Percentiles rank a stretch among this genome's conserved stretches.
These are phyloP conservation scores for Podospora conica DNA, from an alignment of 495 filamentous ascomycete genomes.

Conservation along the genomic window DNA sequence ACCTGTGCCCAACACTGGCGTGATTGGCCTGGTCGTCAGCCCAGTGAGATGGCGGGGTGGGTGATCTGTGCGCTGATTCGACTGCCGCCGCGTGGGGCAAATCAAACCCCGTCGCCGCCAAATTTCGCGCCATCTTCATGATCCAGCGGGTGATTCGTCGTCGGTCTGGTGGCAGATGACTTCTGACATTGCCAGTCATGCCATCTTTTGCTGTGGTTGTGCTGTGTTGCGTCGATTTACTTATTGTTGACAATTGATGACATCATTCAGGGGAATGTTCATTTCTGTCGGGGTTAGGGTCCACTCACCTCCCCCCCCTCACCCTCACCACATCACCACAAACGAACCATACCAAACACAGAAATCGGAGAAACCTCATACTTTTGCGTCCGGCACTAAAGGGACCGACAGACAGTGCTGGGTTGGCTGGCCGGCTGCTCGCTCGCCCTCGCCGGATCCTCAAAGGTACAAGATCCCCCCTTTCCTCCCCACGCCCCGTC, in stretches of 20 bases:
- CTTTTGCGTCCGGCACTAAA: not conserved
- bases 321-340: not conserved
- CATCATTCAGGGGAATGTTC: not conserved
- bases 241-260: not conserved
- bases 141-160: conserved; percentile 1
- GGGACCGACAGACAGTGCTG: not conserved
- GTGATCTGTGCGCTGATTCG: conserved; percentile 15
- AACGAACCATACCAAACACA: not conserved
- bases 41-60: conserved; percentile 7
- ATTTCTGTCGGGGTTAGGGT: not conserved
- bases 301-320: not conserved
- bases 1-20: not conserved
- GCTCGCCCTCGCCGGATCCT: not conserved
- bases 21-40: conserved; percentile 6
- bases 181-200: not conserved
- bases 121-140: not conserved
- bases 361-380: not conserved
- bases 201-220: not conserved
- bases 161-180: not conserved
- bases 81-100: conserved; percentile 12
- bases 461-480: not conserved
- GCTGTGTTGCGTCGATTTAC: too few species aligned
- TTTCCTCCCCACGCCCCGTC: not conserved
- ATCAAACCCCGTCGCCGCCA: conserved; percentile 1
- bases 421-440: not conserved